Conservation (phyloP, 176 grass and related monocot genomes). For the Neostapfia colusana region DNA sequence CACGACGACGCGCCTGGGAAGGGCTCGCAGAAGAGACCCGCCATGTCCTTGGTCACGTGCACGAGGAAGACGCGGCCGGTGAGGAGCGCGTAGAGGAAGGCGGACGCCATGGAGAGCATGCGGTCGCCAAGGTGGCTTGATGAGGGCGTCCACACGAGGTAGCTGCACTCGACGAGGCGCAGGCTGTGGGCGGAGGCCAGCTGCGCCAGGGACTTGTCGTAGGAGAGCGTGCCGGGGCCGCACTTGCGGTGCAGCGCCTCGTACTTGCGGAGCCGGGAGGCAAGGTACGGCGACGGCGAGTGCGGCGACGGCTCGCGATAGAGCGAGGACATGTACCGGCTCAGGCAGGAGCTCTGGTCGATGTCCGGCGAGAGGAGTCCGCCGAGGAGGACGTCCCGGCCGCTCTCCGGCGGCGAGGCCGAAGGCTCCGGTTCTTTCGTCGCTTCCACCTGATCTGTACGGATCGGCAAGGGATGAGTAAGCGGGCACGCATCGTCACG, state of each 20-base stretch:
- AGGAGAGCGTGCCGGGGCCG: conserved; percentile 45
- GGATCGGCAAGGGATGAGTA: not conserved
- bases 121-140: conserved; percentile 49
- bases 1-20: conserved; percentile 56
- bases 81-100: conserved; percentile 69
- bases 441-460: conserved; percentile 5
- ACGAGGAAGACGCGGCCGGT: conserved; percentile 58
- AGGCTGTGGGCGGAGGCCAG: conserved; percentile 41
- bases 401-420: not conserved
- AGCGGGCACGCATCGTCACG: not conserved
- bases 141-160: conserved; percentile 58
- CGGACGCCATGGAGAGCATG: conserved; percentile 59
- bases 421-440: not conserved
- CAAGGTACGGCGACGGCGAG: conserved; percentile 59
- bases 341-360: conserved; percentile 38
- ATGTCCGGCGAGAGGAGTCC: conserved; percentile 56
- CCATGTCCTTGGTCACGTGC: conserved; percentile 46
- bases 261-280: conserved; percentile 55
- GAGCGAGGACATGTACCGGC: conserved; percentile 45
- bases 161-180: conserved; percentile 55
- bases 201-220: conserved; percentile 55
- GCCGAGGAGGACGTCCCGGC: conserved; percentile 49
- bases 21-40: conserved; percentile 61
- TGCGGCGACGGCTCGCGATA: conserved; percentile 44
- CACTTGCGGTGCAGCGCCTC: conserved; percentile 69